phyloP scores from a whole-genome alignment of 768 basidiomycete species.

The Naganishia kalamii region DNA sequence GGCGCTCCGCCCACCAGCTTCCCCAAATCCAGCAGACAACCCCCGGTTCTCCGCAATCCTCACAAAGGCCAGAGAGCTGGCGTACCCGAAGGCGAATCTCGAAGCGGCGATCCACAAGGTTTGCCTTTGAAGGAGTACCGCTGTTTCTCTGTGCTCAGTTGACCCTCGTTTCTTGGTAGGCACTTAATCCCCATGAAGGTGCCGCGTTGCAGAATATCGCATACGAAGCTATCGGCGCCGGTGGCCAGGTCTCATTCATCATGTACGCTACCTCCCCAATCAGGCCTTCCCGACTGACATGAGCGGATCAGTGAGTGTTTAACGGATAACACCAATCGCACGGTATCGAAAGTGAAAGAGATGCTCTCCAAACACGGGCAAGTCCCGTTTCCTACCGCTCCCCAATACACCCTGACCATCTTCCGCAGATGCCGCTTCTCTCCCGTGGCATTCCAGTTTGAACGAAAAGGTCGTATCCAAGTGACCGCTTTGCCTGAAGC shows the following conservation, averaged over 20 bases:
- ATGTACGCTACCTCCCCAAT: conserved; percentile 31
- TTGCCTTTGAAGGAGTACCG: not conserved
- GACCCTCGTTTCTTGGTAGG: not conserved
- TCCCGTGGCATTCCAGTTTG: conserved; percentile 38
- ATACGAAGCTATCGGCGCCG: conserved; percentile 41
- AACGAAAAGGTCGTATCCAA: conserved; percentile 38
- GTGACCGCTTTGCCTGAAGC: conserved; percentile 19
- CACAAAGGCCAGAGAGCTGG: conserved; percentile 35
- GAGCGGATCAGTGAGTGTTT: conserved; percentile 33
- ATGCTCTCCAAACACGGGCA: conserved; percentile 34
- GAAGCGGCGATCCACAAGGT: conserved; percentile 38
- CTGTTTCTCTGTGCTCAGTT: not conserved
- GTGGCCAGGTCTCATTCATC: conserved; percentile 40
- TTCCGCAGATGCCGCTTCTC: conserved; percentile 34
- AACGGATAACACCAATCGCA: conserved; percentile 36
- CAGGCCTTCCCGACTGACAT: not conserved
- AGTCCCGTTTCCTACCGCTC: not conserved
- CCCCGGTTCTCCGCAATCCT: conserved; percentile 35
- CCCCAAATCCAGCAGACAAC: conserved; percentile 33
- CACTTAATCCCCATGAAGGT: conserved; percentile 28
- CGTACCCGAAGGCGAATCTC: conserved; percentile 35
- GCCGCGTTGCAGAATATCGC: conserved; percentile 36
- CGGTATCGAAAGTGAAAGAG: conserved; percentile 35
- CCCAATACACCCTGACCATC: not conserved
- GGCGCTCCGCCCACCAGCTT: conserved; percentile 35